Percentiles rank a stretch among this genome's conserved stretches.
Evolutionary conservation across 129 eudicot species (phyloP).

Genomic region (Centella asiatica): DNA sequence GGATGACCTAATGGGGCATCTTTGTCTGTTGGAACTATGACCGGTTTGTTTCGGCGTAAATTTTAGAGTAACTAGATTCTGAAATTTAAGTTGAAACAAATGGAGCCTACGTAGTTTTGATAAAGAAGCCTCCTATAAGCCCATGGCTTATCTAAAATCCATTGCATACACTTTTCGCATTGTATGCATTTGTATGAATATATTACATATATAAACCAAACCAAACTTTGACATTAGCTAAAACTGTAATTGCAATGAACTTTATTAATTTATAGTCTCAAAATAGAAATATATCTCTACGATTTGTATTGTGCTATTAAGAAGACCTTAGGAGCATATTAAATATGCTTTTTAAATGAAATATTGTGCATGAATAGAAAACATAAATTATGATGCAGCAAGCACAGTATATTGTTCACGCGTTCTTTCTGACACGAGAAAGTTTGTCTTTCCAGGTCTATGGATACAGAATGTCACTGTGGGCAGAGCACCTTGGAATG

Average conservation of each 20-base stretch:
- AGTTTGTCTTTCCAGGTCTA: conserved; percentile 1
- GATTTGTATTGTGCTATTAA: neutral
- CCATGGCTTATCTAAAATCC: no score
- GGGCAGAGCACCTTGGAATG: conserved; percentile 13
- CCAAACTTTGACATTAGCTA: neutral
- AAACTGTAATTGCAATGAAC: no score
- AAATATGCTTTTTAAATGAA: neutral
- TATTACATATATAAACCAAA: neutral
- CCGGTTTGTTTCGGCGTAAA: no score
- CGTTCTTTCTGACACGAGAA: neutral
- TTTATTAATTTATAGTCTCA: no score
- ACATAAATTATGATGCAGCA: neutral
- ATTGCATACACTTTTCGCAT: no score
- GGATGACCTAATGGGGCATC: no score
- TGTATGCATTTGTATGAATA: no score
- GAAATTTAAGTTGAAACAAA: no score
- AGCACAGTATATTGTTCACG: neutral
- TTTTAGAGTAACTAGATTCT: no score
- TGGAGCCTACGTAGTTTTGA: no score
- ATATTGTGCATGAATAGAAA: neutral
- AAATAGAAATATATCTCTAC: neutral
- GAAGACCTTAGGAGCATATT: neutral
- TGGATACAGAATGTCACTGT: conserved; percentile 8
- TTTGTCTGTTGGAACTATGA: no score
- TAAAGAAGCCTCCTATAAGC: no score